Percentiles rank a stretch among this genome's conserved stretches.
phyloP scores from a whole-genome alignment of 2,329 filamentous ascomycete species.

The Nemania sp. region DNA sequence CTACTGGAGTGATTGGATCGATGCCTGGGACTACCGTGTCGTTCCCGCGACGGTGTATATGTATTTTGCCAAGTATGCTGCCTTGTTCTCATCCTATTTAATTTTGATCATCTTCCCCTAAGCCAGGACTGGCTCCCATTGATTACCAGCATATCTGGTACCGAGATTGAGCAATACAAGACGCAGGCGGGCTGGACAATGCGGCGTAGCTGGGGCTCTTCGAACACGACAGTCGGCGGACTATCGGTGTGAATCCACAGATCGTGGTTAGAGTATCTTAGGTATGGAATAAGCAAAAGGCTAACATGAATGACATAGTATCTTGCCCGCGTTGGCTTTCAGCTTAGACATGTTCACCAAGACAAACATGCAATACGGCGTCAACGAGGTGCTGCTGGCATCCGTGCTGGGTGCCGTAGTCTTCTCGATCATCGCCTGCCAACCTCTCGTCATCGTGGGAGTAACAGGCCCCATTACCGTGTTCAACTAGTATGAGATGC shows the following conservation, averaged over 20 bases:
- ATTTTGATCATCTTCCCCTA: neutral
- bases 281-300: too few relatives aligned
- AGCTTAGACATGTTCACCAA: slow-evolving; percentile 93
- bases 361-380: slow-evolving; percentile 81
- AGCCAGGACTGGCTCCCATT: neutral
- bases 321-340: slow-evolving; percentile 84
- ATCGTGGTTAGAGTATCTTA: neutral
- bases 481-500: slow-evolving; percentile 72
- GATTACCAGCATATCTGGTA: neutral
- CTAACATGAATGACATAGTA: slow-evolving; percentile 54
- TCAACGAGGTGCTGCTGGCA: slow-evolving; percentile 87
- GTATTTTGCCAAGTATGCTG: slow-evolving; percentile 86
- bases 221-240: neutral
- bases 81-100: neutral
- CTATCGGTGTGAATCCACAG: neutral
- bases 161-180: neutral
- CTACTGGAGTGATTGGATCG: slow-evolving; percentile 80
- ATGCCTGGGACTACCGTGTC: slow-evolving; percentile 90
- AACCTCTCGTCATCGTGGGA: slow-evolving; percentile 88
- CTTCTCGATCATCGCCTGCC: slow-evolving; percentile 77
- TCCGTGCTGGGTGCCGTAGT: slow-evolving; percentile 83
- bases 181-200: neutral
- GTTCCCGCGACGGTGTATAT: slow-evolving; percentile 88
- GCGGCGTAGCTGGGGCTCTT: neutral
- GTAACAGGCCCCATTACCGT: slow-evolving; percentile 91